These are phyloP conservation scores for Tetracladium setigerum DNA, from an alignment of 495 filamentous ascomycete species.

Conservation along the genomic window DNA sequence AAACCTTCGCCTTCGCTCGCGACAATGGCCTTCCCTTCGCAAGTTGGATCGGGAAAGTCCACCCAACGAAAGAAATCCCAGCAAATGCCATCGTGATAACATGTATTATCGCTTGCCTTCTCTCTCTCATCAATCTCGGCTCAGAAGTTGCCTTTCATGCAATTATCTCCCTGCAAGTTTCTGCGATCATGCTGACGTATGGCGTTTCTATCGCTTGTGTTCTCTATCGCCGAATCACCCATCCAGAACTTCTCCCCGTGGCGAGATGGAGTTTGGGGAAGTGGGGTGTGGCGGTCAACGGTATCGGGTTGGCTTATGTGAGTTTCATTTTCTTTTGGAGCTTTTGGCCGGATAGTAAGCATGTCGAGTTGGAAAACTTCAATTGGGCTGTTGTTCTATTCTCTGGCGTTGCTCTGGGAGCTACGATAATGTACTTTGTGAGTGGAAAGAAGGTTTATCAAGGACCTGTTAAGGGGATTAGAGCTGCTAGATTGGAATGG, in stretches of 20 bases:
- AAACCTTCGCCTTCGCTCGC: conserved; percentile 47
- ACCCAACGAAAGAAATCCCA: conserved; percentile 31
- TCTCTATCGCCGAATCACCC: conserved; percentile 25
- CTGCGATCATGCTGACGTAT: conserved; percentile 35
- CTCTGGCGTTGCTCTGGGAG: conserved; percentile 24
- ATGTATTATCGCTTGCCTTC: conserved; percentile 30
- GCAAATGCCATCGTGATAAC: conserved; percentile 42
- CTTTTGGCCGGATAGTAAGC: conserved; percentile 30
- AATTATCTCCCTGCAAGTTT: conserved; percentile 36
- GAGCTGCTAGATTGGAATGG: not conserved
- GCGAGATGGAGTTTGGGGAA: conserved; percentile 28
- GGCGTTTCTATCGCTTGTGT: conserved; percentile 35
- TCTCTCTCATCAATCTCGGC: conserved; percentile 47
- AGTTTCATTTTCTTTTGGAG: conserved; percentile 36
- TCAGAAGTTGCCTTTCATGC: conserved; percentile 37
- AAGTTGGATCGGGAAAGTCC: conserved; percentile 34
- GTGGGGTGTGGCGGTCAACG: conserved; percentile 34
- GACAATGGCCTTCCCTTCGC: conserved; percentile 53
- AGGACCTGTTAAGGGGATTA: conserved; percentile 28
- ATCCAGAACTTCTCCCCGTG: conserved; percentile 9
- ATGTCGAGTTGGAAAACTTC: conserved; percentile 28
- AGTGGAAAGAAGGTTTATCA: conserved; percentile 29
- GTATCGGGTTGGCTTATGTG: conserved; percentile 28
- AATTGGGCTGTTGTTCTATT: conserved; percentile 37
- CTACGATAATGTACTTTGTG: conserved; percentile 29